Conservation (phyloP, 371 early-diverging fungal species). For the Mucor velutinosus region DNA sequence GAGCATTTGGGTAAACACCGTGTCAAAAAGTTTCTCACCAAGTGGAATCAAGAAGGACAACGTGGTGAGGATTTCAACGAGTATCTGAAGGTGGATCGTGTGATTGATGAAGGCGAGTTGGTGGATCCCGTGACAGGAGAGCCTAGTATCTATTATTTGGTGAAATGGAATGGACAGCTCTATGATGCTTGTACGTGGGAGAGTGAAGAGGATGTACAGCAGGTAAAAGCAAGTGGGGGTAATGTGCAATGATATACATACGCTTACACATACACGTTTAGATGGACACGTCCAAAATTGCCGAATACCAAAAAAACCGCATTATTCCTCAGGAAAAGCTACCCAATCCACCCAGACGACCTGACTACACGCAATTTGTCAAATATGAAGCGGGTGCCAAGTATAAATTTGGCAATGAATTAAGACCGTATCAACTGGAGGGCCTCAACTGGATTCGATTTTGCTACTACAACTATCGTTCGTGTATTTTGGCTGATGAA, state of each 20-base stretch:
- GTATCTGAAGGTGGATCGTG: slow-evolving; percentile 62
- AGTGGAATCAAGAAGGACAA: slow-evolving; percentile 52
- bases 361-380: slow-evolving; percentile 52
- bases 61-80: slow-evolving; percentile 54
- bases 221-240: too few relatives aligned
- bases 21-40: slow-evolving; percentile 72
- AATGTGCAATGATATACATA: too few relatives aligned
- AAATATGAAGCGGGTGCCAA: slow-evolving; percentile 44
- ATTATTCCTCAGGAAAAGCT: slow-evolving; percentile 45
- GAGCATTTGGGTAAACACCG: slow-evolving; percentile 74
- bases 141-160: slow-evolving; percentile 70
- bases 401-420: slow-evolving; percentile 70
- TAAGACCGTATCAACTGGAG: slow-evolving; percentile 72
- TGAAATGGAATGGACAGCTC: slow-evolving; percentile 88
- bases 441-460: slow-evolving; percentile 72
- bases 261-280: not conserved
- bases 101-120: slow-evolving; percentile 83
- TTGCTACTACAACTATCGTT: slow-evolving; percentile 65
- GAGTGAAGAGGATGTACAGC: slow-evolving; percentile 61
- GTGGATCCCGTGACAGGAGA: slow-evolving; percentile 51
- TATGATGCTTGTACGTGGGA: slow-evolving; percentile 93
- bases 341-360: slow-evolving; percentile 47
- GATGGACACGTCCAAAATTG: slow-evolving; percentile 61
- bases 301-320: slow-evolving; percentile 49
- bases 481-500: slow-evolving; percentile 84